Percentiles rank a stretch among this genome's conserved stretches.
Evolutionary conservation across 2,329 filamentous ascomycete genomes (phyloP).

Genomic region (Colletotrichum tropicale): DNA sequence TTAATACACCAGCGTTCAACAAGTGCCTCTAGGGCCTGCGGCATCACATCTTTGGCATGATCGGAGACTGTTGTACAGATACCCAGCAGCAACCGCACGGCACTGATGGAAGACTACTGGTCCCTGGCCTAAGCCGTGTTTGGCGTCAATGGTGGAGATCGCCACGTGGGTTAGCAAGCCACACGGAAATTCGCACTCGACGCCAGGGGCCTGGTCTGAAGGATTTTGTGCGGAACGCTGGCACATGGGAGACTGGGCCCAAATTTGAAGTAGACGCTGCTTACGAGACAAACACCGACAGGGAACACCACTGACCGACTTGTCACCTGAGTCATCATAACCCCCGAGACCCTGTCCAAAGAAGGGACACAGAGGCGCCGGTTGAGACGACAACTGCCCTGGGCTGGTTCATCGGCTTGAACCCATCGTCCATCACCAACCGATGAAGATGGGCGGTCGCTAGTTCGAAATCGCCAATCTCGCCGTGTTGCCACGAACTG

Average conservation of each 20-base stretch:
- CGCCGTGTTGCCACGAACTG: neutral
- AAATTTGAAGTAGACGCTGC: slow-evolving; percentile 1
- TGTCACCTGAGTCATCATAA: neutral
- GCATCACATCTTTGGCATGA: neutral
- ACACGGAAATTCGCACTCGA: neutral
- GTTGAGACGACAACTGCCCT: neutral
- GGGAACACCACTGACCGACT: neutral
- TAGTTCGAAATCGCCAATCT: neutral
- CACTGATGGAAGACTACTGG: neutral
- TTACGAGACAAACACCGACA: neutral
- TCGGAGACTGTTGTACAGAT: neutral
- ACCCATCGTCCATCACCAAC: neutral
- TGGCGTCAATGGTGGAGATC: slow-evolving; percentile 4
- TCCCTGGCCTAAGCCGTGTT: neutral
- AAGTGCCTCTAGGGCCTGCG: neutral
- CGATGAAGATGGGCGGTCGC: neutral
- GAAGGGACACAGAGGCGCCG: neutral
- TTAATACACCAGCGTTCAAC: neutral
- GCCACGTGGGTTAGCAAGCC: slow-evolving; percentile 20
- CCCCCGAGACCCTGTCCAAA: neutral
- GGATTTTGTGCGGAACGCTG: slow-evolving; percentile 2
- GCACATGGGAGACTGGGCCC: slow-evolving; percentile 14
- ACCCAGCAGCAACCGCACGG: neutral
- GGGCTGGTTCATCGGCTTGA: neutral
- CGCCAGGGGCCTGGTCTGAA: slow-evolving; percentile 1